Evolutionary conservation across 345 rosid genomes (phyloP).

Genomic region (Barbarea vulgaris): DNA sequence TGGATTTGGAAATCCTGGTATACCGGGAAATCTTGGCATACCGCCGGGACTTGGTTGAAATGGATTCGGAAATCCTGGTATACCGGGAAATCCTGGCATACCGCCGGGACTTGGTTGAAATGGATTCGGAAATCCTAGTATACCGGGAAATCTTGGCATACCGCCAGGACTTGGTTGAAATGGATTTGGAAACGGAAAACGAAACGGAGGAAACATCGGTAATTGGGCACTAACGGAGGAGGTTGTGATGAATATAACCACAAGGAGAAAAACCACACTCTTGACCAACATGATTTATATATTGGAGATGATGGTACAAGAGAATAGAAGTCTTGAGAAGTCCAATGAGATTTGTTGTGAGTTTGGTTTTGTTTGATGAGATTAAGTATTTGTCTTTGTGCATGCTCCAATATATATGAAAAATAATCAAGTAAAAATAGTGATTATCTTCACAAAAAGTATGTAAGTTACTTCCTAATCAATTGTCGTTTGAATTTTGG

Average conservation of each 20-base stretch:
- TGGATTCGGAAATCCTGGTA: too few relatives aligned
- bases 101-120: too few relatives aligned
- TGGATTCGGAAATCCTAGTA: too few relatives aligned
- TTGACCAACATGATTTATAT: background rate
- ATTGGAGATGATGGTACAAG: background rate
- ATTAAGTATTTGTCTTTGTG: background rate
- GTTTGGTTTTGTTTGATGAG: constrained; percentile 7
- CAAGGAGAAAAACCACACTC: background rate
- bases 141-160: background rate
- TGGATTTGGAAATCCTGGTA: background rate
- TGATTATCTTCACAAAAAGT: background rate
- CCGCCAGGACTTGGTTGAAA: background rate
- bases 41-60: too few relatives aligned
- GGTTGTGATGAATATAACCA: background rate
- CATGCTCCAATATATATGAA: background rate
- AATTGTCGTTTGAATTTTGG: background rate
- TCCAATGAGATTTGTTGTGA: background rate
- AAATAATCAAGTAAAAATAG: background rate
- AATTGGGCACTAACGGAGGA: background rate
- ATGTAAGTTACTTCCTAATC: background rate
- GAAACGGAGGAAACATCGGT: background rate
- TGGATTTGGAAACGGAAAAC: background rate
- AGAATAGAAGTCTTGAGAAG: background rate
- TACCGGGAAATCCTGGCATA: background rate
- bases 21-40: background rate